Base-by-base conservation (phyloP, 768 basidiomycete species). In the Termitomyces sp. region DNA sequence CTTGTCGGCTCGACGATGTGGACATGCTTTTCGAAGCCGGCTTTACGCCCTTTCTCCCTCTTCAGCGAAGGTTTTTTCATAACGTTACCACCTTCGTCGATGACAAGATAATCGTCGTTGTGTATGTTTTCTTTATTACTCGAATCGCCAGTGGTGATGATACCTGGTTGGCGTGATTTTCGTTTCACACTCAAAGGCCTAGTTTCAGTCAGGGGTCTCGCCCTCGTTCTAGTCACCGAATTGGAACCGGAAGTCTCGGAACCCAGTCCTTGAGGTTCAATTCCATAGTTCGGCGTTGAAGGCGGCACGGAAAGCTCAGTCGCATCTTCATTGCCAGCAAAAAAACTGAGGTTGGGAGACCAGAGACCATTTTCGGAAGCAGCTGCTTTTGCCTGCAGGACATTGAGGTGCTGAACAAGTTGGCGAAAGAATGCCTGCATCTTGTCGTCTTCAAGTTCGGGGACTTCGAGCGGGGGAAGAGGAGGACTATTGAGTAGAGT, bases 391-490 rank as follows among this genome's bases (percentile, higher is more conserved):
- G 79, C 76, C 65, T 89, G 86, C 75, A 93, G 84, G 44, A 81
- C 80, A 64, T 87, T 86, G 56, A 95, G 81, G 68, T 91, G 90
- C 47, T 88, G 83, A 8, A 86, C 89, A 46, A 95, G 86, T 69
- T 95, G 91, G 55, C 89, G 80, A 72, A 95, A 91, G 75, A 95
- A 95, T 46, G 83, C 74, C 63, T 93, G 91, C 65, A 96, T 84
- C 45, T 82, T 85, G 53, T 83, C 83, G 65, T 94, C 88, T 63
- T 88, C 80, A 30, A 89, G 74, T 56, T 88, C 82, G 0, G 92
- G 89, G n/a, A 86, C 78, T 27, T 82, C 79, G 33, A 91, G 68
- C 8, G 72, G 74, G 7, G 80, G 77, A 8, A 83, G 73, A 53
- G 67, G 64, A 13, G 65, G 66, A 45, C 66, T 65, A 56, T 61